phyloP scores from a whole-genome alignment of 805 yeast genomes.

The Kurtzmaniella cleridarum region DNA sequence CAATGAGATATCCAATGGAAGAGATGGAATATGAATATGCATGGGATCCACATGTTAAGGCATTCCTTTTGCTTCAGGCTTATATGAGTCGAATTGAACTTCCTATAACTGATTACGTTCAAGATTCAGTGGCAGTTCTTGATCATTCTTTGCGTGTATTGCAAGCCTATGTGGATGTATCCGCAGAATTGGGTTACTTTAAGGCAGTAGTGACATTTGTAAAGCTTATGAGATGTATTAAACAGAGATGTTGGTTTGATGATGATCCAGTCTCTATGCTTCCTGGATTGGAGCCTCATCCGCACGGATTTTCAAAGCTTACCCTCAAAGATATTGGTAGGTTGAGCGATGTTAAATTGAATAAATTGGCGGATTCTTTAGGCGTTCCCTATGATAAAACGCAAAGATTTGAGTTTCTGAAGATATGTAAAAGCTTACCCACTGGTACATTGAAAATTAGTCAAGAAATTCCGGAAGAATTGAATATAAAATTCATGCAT shows the following conservation, averaged over 20 bases:
- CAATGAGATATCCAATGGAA: constrained; percentile 58
- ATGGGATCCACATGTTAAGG: constrained; percentile 86
- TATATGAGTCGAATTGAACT: constrained; percentile 65
- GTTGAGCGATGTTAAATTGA: constrained; percentile 28
- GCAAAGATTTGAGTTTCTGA: constrained; percentile 43
- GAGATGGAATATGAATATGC: constrained; percentile 56
- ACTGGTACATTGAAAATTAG: constrained; percentile 41
- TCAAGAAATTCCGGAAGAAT: constrained; percentile 28
- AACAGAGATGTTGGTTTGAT: constrained; percentile 85
- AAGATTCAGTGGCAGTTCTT: constrained; percentile 86
- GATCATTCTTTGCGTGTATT: constrained; percentile 92
- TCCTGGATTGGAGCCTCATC: constrained; percentile 33
- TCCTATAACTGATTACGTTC: constrained; percentile 93
- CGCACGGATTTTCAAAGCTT: neutral
- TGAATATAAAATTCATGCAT: constrained; percentile 49
- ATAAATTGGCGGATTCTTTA: constrained; percentile 29
- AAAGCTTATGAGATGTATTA: constrained; percentile 74
- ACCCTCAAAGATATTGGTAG: constrained; percentile 40
- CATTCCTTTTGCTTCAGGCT: constrained; percentile 68
- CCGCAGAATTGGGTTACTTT: constrained; percentile 76
- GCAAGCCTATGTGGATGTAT: constrained; percentile 88
- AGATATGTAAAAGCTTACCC: constrained; percentile 57
- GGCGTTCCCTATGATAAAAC: constrained; percentile 33
- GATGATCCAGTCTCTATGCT: constrained; percentile 58
- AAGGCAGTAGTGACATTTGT: constrained; percentile 58